These are phyloP conservation scores for Gleditsia sinensis DNA, from an alignment of 306 rosid species.

Conservation along the genomic window DNA sequence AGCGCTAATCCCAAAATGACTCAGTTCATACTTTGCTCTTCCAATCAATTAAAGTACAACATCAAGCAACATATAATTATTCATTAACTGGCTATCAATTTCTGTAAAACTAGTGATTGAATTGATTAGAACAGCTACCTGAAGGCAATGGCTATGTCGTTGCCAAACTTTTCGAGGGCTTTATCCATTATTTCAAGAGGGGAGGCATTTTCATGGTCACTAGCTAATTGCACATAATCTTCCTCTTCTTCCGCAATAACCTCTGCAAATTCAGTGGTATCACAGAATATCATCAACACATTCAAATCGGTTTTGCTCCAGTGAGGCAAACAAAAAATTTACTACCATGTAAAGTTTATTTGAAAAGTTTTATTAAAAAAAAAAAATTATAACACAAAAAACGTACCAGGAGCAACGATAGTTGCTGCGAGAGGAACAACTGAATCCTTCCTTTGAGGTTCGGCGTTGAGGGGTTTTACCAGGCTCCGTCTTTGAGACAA, in stretches of 20 bases:
- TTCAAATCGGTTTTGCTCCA: conserved; percentile 11
- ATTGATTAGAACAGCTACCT: conserved; percentile 47
- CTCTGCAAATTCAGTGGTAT: conserved; percentile 50
- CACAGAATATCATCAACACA: not conserved
- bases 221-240: conserved; percentile 65
- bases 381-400: not conserved
- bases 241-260: conserved; percentile 56
- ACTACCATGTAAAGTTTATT: not conserved
- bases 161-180: conserved; percentile 84
- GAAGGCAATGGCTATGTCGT: conserved; percentile 90
- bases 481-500: conserved; percentile 42
- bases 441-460: conserved; percentile 56
- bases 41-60: not conserved
- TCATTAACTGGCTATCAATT: not conserved
- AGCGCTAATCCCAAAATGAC: not conserved
- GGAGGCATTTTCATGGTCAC: conserved; percentile 70
- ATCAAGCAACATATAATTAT: not conserved
- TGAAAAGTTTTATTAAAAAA: not conserved
- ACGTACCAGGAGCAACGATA: conserved; percentile 60
- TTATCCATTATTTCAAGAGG: conserved; percentile 87
- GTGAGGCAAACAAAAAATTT: not conserved
- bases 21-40: not conserved
- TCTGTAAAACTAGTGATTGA: not conserved
- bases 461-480: conserved; percentile 54
- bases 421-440: conserved; percentile 66